Evolutionary conservation across 805 yeast genomes (phyloP).

Genomic region (Helenozyma rhizophorensis): DNA sequence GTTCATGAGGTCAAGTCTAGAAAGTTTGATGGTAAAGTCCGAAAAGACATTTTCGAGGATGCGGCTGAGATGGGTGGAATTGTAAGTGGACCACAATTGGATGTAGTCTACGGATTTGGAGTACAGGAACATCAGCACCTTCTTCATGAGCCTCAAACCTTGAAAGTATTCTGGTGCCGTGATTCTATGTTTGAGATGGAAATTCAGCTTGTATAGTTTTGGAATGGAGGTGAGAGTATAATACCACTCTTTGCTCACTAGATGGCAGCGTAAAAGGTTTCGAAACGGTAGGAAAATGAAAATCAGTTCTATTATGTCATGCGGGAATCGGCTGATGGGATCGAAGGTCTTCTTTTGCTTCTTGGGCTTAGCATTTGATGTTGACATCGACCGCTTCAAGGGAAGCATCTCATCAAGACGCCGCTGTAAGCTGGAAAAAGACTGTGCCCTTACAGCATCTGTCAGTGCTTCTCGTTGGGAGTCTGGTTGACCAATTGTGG

Average conservation of each 20-base stretch:
- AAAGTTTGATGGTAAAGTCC: slow-evolving; percentile 19
- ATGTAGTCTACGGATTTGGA: slow-evolving; percentile 17
- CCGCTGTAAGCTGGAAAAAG: not conserved
- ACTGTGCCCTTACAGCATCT: too few species aligned
- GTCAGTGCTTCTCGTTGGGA: too few species aligned
- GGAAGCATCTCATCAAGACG: slow-evolving; percentile 18
- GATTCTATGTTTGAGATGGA: slow-evolving; percentile 23
- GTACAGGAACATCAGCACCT: slow-evolving; percentile 14
- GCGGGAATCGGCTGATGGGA: slow-evolving; percentile 25
- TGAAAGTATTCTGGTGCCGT: slow-evolving; percentile 24
- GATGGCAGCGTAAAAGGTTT: slow-evolving; percentile 23
- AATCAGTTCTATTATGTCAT: slow-evolving; percentile 26
- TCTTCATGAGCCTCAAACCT: slow-evolving; percentile 27
- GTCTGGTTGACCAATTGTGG: not conserved
- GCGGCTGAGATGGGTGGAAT: slow-evolving; percentile 20
- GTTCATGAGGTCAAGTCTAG: slow-evolving; percentile 27
- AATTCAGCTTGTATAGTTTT: slow-evolving; percentile 17
- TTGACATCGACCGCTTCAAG: slow-evolving; percentile 11
- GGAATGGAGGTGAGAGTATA: slow-evolving; percentile 22
- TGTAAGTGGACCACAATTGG: slow-evolving; percentile 20
- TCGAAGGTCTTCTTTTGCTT: slow-evolving; percentile 14
- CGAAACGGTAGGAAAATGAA: slow-evolving; percentile 21
- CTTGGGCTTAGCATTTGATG: not conserved
- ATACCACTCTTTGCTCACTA: slow-evolving; percentile 35
- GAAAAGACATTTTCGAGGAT: slow-evolving; percentile 25